Evolutionary conservation across 257 asterid species (phyloP).

Genomic region (Catharanthus roseus): DNA sequence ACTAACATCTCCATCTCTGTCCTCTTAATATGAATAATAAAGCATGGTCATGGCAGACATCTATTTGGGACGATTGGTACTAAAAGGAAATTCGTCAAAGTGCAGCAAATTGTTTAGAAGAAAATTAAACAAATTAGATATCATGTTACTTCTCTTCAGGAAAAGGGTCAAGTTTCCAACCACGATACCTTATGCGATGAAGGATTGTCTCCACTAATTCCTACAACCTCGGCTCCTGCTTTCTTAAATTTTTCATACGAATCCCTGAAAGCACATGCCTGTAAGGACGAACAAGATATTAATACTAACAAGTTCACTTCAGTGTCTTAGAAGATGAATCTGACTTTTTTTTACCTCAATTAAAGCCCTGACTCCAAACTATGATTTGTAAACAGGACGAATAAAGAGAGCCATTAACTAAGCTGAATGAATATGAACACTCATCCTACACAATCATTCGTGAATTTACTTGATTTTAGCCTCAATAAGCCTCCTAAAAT

Average conservation of each 20-base stretch:
- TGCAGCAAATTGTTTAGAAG: background rate
- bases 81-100: background rate
- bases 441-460: background rate
- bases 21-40: background rate
- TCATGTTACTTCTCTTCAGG: background rate
- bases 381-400: background rate
- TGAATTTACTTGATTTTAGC: background rate
- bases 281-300: slow-evolving; percentile 5
- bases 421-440: background rate
- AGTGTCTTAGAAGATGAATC: background rate
- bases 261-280: slow-evolving; percentile 99
- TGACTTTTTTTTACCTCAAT: background rate
- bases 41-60: background rate
- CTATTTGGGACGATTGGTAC: background rate
- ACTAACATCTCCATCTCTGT: background rate
- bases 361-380: background rate
- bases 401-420: background rate
- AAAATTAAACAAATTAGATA: background rate
- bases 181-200: slow-evolving; percentile 76
- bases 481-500: background rate
- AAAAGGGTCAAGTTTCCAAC: background rate
- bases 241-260: slow-evolving; percentile 94
- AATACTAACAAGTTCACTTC: background rate
- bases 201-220: slow-evolving; percentile 81
- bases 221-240: slow-evolving; percentile 95